These are phyloP conservation scores for Rhizoclosmatium sp. DNA, from an alignment of 192 early-diverging fungal genomes.

Conservation along the genomic window DNA sequence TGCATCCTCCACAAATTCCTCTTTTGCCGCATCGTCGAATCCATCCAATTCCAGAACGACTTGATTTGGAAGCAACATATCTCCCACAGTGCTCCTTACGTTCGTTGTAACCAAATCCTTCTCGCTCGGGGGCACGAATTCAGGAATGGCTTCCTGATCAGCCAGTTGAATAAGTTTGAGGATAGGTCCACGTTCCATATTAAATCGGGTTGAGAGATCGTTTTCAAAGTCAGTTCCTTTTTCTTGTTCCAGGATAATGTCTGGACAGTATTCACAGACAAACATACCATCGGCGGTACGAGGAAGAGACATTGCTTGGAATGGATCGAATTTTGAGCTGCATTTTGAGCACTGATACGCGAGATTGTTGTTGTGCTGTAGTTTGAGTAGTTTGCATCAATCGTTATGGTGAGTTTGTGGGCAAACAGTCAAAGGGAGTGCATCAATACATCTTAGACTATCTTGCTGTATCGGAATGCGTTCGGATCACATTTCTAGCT, in stretches of 20 bases:
- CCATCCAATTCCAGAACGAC: slow-evolving; percentile 18
- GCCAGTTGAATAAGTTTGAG: slow-evolving; percentile 49
- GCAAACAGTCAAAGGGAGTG: slow-evolving; percentile 16
- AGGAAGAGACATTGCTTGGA: not conserved
- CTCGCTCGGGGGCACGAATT: slow-evolving; percentile 26
- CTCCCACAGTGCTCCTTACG: not conserved
- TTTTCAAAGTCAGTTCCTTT: slow-evolving; percentile 36
- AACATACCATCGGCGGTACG: slow-evolving; percentile 28
- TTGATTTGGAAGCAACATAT: not conserved
- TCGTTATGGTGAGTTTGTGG: not conserved
- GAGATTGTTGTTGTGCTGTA: slow-evolving; percentile 51
- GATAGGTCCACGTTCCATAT: slow-evolving; percentile 48
- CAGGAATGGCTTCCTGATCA: slow-evolving; percentile 48
- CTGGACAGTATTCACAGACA: slow-evolving; percentile 29
- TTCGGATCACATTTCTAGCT: not conserved
- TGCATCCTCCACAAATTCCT: not conserved
- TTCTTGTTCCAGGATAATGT: slow-evolving; percentile 24
- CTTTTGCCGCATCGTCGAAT: not conserved
- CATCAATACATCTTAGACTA: not conserved
- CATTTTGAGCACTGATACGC: slow-evolving; percentile 46
- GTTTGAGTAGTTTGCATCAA: slow-evolving; percentile 4
- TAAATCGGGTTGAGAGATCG: slow-evolving; percentile 43
- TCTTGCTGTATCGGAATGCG: not conserved
- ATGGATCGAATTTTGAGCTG: slow-evolving; percentile 24
- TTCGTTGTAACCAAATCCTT: not conserved